Base-by-base conservation (phyloP, 2,329 filamentous ascomycete genomes). In the Penicillium sp. region DNA sequence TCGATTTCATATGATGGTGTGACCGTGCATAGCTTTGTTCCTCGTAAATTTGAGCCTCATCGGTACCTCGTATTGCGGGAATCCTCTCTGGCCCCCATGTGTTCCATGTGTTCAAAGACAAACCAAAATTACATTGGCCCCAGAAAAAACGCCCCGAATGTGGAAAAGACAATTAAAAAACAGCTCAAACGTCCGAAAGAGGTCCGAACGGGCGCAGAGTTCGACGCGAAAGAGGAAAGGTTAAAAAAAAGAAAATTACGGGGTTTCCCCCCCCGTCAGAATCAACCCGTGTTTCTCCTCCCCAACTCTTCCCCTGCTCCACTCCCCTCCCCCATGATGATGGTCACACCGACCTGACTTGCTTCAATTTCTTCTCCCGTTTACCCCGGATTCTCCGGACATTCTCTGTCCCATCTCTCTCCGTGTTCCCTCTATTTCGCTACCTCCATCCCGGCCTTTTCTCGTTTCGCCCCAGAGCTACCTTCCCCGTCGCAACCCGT, bases 321-420 rank as follows among this genome's bases (percentile, higher is more conserved):
- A 47, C 52, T 57, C 55, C 58, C 56, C 58, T 48, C 45, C 45
- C 50, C 46, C 44, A 57, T 60, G 58, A 61, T 55, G 56, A 56
- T 49, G 39, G 49, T 47, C 43, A 41, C 45, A 52, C 50, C 41
- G 45, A 39, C 38, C 16, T 39, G 30, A 40, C 28, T 20, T 37
- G 14, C 30, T 31, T 27, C 12, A 13, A n/a, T 13, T n/a, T 27
- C 25, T 27, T 23, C 25, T 13, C 9, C 25, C 9, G 10, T 13
- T n/a, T 27, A 27, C 25, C 12, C 25, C 10, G 25, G 12, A n/a
- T 13, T 27, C 25, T 27, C 25, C 12, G 12, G 10, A 4, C 25
- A 6, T 13, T 13, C 25, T 4, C 25, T n/a, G n/a, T n/a, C n/a
- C n/a, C n/a, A n/a, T n/a, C n/a, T n/a, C n/a, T n/a, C n/a, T n/a